Base-by-base conservation (phyloP, 2,329 filamentous ascomycete genomes). In the Pestalotiopsis sp. region DNA sequence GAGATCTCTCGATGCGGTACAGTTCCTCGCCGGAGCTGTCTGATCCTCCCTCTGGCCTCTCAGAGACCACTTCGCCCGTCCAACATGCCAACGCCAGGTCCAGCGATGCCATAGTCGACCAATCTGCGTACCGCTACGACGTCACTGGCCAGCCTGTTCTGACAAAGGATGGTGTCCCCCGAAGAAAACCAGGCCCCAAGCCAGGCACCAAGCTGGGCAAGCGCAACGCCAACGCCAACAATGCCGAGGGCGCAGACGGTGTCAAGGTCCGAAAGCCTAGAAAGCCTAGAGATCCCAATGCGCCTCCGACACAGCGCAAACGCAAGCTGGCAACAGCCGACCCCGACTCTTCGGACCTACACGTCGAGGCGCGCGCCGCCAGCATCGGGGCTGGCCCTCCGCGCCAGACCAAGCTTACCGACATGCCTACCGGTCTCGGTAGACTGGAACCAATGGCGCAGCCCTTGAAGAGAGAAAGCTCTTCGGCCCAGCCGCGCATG, bases 161-260 rank as follows among this genome's bases (percentile, higher is more conserved):
- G 66, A 90, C 87, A 0, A 87, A 87, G 31, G 87, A 87, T 65
- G 88, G 88, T 12, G 75, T 88, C 6, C 87, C 88, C 0, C 81
- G 89, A 4, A 90, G 90, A 80, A 91, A 91, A 80, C 88, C 89
- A 23, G 89, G 89, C 25, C 86, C 89, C 64, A 91, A 91, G 76
- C 88, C 89, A 75, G 92, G 85, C 75, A 87, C 82, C 70, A 85
- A 80, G 67, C 78, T 85, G n/a, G 65, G 65, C 63, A 86, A 85
- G 73, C 78, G 80, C 68, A 83, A 82, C 81, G 69, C 81, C 68
- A 76, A 76, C 67, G 27, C 31, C 31, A 75, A 78, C 25, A 79
- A 79, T 66, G 79, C 81, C 20, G 83, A 86, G 14, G 81, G 81
- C 25, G 78, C 83, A n/a, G 41, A 59, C 13, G 64, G 76, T 31